Base-by-base conservation (phyloP, 208 protist species). In the Acanthamoeba healyi region DNA sequence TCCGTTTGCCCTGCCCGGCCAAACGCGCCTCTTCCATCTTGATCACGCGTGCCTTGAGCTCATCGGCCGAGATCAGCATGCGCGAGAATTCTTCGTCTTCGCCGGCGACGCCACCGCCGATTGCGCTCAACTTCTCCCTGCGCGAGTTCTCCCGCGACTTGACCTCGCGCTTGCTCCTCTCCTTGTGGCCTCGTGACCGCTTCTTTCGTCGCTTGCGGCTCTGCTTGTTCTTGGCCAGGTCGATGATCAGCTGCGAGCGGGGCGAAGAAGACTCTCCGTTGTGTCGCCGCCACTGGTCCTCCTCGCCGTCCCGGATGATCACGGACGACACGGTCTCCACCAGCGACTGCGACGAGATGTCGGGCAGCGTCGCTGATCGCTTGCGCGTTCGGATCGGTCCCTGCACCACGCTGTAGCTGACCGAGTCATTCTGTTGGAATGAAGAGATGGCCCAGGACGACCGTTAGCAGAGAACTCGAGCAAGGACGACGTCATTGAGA, bases 191-290 rank as follows among this genome's bases (percentile, higher is more conserved):
- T 42, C 49, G 49, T 15, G 49, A 54, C 10, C 70, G 70, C 70
- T n/a, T 36, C 70, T 79, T 79, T 5, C 26, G 29, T 7, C 38
- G 29, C 24, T 42, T 38, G 10, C 70, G 70, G 70, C 70, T 79
- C 38, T 79, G 70, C 36, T 79, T 79, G 70, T 5, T 46, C 70
- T 79, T 79, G 70, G 70, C 70, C 36, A 79, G 70, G 38, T 79
- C 70, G 17, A 79, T 44, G 70, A 79, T 79, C 6, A 79, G 70
- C 70, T 79, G 70, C 70, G 70, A 79, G 9, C 70, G 70, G 17
- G 70, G 70, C 7, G 70, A 79, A 32, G 29, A 4, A 7, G 36
- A 5, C 34, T 12, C 32, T 3, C 7, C 32, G 4, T 15, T 46
- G 70, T 46, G 38, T 24, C 58, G 58, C 14, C n/a, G 15, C 15